These are phyloP conservation scores for Cladosporium sphaerospermum DNA, from an alignment of 2,329 filamentous ascomycete species.

Conservation along the genomic window DNA sequence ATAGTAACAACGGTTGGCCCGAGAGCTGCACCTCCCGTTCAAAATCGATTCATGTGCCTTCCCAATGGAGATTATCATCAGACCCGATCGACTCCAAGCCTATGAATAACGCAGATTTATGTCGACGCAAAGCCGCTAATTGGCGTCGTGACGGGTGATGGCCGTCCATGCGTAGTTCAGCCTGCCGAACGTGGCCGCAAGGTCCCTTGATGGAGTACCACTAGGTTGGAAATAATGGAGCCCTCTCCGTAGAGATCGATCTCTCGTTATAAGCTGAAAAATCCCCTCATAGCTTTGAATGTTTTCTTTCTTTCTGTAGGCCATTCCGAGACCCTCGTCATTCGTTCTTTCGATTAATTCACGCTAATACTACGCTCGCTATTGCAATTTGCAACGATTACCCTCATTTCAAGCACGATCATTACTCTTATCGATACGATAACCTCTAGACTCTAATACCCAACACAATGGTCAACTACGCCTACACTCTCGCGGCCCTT, in stretches of 20 bases:
- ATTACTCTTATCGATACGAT: no score
- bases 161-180: neutral
- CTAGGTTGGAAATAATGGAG: no score
- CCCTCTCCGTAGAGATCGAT: no score
- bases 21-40: neutral
- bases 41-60: neutral
- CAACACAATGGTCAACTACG: slow-evolving; percentile 10
- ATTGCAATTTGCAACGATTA: neutral
- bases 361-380: slow-evolving; percentile 9
- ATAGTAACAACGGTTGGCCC: slow-evolving; percentile 10
- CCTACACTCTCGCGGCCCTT: slow-evolving; percentile 8
- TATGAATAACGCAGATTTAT: slow-evolving; percentile 2
- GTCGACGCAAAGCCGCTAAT: slow-evolving; percentile 1
- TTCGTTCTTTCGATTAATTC: slow-evolving; percentile 7
- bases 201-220: neutral
- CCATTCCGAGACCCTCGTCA: neutral
- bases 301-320: neutral
- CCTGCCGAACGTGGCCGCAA: neutral
- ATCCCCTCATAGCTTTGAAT: neutral
- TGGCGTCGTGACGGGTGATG: neutral
- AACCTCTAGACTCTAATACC: slow-evolving; percentile 1
- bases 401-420: no score
- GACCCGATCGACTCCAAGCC: neutral
- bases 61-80: no score
- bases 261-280: neutral